These are phyloP conservation scores for Cystobasidium sp. DNA, from an alignment of 1,284 basidiomycete species.

Conservation along the genomic window DNA sequence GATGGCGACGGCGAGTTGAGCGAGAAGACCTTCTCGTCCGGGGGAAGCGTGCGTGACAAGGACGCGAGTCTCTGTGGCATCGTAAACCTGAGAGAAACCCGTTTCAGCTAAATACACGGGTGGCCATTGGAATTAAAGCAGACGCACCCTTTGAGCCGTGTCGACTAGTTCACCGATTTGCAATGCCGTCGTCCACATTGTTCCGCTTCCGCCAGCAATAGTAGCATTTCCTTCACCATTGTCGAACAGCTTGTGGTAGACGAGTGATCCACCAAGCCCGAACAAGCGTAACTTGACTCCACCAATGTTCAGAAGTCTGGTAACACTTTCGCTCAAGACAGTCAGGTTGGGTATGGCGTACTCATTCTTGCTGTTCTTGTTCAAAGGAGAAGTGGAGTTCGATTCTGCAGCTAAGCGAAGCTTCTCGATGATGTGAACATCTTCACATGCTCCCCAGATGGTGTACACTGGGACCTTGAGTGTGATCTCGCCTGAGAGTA, in stretches of 20 bases:
- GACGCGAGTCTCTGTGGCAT: constrained; percentile 89
- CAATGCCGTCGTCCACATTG: constrained; percentile 97
- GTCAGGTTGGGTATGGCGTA: constrained; percentile 72
- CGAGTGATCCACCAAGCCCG: constrained; percentile 92
- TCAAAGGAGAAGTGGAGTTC: constrained; percentile 42
- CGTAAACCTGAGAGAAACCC: constrained; percentile 64
- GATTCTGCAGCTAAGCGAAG: constrained; percentile 50
- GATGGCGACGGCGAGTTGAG: constrained; percentile 84
- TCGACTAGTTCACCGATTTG: constrained; percentile 98
- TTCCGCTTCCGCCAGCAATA: constrained; percentile 95
- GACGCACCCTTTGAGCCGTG: constrained; percentile 82
- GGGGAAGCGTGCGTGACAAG: constrained; percentile 91
- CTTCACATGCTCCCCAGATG: constrained; percentile 97
- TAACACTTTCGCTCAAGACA: constrained; percentile 91
- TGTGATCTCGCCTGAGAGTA: constrained; percentile 79
- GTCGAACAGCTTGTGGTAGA: constrained; percentile 96
- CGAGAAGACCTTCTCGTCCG: constrained; percentile 88
- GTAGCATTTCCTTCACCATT: constrained; percentile 92
- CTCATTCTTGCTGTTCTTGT: constrained; percentile 30
- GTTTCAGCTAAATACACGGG: background rate
- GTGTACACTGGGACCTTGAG: constrained; percentile 92
- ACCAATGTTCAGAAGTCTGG: constrained; percentile 85
- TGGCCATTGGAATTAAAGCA: background rate
- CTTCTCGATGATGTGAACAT: constrained; percentile 74
- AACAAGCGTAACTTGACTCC: constrained; percentile 91